phyloP scores from a whole-genome alignment of 305 asterid species.

The Fraxinus angustifolia region DNA sequence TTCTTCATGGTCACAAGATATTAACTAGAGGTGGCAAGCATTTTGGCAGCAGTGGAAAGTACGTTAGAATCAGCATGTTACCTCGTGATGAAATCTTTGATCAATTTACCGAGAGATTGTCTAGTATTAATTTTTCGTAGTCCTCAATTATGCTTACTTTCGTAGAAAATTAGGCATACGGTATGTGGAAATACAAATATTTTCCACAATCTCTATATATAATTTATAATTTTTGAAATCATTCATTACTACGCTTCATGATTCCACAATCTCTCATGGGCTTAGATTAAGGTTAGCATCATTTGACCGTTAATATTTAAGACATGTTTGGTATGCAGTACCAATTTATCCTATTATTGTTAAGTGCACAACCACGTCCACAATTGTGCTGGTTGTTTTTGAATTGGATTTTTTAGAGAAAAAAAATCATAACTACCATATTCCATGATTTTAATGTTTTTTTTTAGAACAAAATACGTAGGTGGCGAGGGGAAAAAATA shows the following conservation, averaged over 20 bases:
- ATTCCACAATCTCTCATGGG: no score
- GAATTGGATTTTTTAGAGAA: no score
- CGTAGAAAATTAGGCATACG: neutral
- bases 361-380: no score
- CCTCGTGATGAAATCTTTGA: conserved; percentile 55
- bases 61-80: conserved; percentile 62
- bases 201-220: conserved; percentile 8
- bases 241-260: neutral
- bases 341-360: no score
- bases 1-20: conserved; percentile 59
- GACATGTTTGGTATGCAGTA: no score
- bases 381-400: no score
- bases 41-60: conserved; percentile 58
- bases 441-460: no score
- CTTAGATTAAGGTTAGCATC: no score
- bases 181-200: conserved; percentile 15
- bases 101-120: conserved; percentile 51
- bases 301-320: no score
- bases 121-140: conserved; percentile 26
- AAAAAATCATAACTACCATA: no score
- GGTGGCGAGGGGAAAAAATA: no score
- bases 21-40: conserved; percentile 65
- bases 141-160: conserved; percentile 17
- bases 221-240: conserved; percentile 18
- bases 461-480: no score